These are phyloP conservation scores for Chrysoporthe austroafricana DNA, from an alignment of 2,329 filamentous ascomycete species.

Conservation along the genomic window DNA sequence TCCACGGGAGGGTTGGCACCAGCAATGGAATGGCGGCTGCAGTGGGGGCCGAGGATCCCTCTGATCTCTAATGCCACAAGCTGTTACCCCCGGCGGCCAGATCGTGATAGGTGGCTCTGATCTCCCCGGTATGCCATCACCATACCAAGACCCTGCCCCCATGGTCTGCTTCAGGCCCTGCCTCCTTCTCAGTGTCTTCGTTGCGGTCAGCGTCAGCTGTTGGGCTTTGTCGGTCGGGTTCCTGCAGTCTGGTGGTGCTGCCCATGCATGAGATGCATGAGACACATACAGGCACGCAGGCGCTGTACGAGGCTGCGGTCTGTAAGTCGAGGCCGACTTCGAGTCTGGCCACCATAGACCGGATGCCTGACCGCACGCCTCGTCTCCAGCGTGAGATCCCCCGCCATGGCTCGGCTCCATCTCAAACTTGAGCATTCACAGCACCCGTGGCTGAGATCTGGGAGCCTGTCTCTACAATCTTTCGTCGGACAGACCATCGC, in stretches of 20 bases:
- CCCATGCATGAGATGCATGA: background rate
- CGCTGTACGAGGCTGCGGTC: background rate
- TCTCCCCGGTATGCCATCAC: background rate
- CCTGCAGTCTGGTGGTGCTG: background rate
- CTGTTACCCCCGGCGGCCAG: background rate
- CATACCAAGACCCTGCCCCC: background rate
- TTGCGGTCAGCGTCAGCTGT: background rate
- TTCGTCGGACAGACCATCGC: slow-evolving; percentile 13
- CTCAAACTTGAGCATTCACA: slow-evolving; percentile 29
- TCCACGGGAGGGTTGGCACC: background rate
- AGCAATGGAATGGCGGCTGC: background rate
- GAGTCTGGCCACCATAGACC: background rate
- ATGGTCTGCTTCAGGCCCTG: background rate
- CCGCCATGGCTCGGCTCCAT: slow-evolving; percentile 20
- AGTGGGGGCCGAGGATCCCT: background rate
- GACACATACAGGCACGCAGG: background rate
- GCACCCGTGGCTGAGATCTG: slow-evolving; percentile 12
- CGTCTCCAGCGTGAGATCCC: slow-evolving; percentile 5
- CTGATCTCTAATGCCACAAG: background rate
- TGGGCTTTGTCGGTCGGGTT: background rate
- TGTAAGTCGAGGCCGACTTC: background rate
- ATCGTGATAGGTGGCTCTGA: background rate
- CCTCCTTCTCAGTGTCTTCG: background rate
- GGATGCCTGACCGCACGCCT: background rate
- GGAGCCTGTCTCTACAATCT: background rate